Evolutionary conservation across 495 filamentous ascomycete species (phyloP), one percentile per base, ranked within the genome.

Genomic region (Podospora pseudoanserina): DNA sequence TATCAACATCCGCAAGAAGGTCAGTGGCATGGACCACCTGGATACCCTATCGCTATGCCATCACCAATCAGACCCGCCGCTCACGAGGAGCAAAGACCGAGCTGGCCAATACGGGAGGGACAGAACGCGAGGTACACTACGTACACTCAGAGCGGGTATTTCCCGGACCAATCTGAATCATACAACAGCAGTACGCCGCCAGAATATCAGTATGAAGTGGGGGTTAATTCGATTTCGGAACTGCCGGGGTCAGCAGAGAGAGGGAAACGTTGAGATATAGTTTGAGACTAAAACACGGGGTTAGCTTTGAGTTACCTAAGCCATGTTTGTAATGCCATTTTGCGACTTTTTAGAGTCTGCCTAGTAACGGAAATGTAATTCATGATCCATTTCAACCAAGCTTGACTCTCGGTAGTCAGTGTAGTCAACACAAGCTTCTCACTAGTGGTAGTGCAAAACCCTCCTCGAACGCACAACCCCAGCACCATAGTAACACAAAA

Each of bases 61-160:
- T 58, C 55, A n/a, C 55, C 55, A 23, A 5, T 59, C 49, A 30
- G 55, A 20, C 4, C 26, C 11, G 30, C 63, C 56, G 19, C 61
- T 23, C n/a, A 63, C 13, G 20, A 56, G 15, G 63, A 55, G 23
- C 39, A 63, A 30, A 69, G 67, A 32, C 67, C 67, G 20, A 65
- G 62, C 4, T 56, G 39, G 63, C 67, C 67, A 20, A 58, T 19
- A 9, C 55, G 32, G 57, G 63, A 34, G 2, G 55, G 55, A 58
- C 55, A 58, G 55, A 68, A 68, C 26, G 60, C 30, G 53, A 59
- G 65, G 44, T 27, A 65, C 18, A 58, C 27, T 18, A 39, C n/a
- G 3, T 54, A 56, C 27, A 58, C 27, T 18, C 20, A 19, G 23
- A 19, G 64, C 26, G 27, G 18, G 54, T 60, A 58, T 58, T 58